Base-by-base conservation (phyloP, 2,329 filamentous ascomycete species). In the Phaeosphaeria sp. region DNA sequence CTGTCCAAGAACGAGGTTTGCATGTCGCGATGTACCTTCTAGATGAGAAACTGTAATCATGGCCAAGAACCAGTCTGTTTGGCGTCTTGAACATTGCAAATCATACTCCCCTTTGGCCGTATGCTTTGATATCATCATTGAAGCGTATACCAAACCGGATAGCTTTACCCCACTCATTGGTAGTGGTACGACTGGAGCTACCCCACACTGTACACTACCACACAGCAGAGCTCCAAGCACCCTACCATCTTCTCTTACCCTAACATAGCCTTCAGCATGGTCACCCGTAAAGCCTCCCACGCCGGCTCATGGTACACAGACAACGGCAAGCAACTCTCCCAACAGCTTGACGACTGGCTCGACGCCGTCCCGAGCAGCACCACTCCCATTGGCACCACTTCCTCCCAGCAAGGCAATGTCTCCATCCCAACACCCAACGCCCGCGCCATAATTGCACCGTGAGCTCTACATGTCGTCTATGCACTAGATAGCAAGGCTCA, bases 371-470 rank as follows among this genome's bases (percentile, higher is more conserved):
- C 91, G 1, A 76, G 82, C 49, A 83, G 84, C 1, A 79, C 95
- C 42, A 82, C 89, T 30, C 87, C 84, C 46, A 81, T 88, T 56
- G 85, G 85, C 15, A 75, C 79, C 5, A 70, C 78, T 62, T 73
- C 71, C 56, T 72, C 78, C 15, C 75, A 78, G 36, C 65, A 77
- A 54, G 74, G 72, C 23, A 55, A 72, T 3, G 60, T 77, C 13
- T 57, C 72, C 6, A 69, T 96, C 56, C 95, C 94, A 2, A 81
- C 93, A 1, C 76, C 87, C 1, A 88, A 89, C 30, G 93, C 93
- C 5, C 87, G 92, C 76, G 83, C 95, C 15, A 89, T 99, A 55
- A 97, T 99, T 74, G 93, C 93, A 60, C 95, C 95, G 94, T 97
- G 85, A 83, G 90, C 66, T 62, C 23, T 54, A 42, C 20, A 22